phyloP scores from a whole-genome alignment of 1,139 yeast genomes.

The Candida glucosophila region DNA sequence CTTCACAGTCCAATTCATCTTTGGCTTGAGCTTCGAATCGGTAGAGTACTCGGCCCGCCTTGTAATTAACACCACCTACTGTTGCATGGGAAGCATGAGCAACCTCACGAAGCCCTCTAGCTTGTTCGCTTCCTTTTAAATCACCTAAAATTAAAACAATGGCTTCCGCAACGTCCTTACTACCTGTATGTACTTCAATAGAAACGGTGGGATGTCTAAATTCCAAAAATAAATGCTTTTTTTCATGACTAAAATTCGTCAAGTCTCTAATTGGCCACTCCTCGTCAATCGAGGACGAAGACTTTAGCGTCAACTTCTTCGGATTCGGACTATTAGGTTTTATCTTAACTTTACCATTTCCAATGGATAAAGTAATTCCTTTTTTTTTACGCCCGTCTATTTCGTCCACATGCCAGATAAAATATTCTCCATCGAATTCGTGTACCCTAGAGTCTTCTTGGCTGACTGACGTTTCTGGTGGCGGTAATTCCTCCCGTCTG shows the following conservation, averaged over 20 bases:
- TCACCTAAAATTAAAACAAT: constrained; percentile 75
- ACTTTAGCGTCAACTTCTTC: constrained; percentile 47
- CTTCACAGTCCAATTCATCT: constrained; percentile 73
- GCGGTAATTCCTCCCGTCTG: no score
- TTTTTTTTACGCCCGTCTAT: constrained; percentile 80
- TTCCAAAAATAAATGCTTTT: constrained; percentile 88
- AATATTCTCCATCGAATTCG: constrained; percentile 44
- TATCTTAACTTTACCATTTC: constrained; percentile 34
- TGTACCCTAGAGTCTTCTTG: constrained; percentile 16
- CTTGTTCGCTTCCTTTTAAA: constrained; percentile 74
- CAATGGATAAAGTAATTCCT: constrained; percentile 32
- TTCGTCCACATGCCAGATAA: constrained; percentile 84
- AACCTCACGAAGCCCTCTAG: constrained; percentile 78
- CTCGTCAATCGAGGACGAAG: constrained; percentile 37
- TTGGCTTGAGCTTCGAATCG: constrained; percentile 85
- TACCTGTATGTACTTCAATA: constrained; percentile 80
- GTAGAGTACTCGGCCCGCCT: constrained; percentile 64
- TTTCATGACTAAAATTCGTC: constrained; percentile 68
- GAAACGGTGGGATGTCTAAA: constrained; percentile 74
- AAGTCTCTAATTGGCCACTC: constrained; percentile 76
- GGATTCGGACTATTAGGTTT: constrained; percentile 30
- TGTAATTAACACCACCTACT: constrained; percentile 37
- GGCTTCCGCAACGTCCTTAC: constrained; percentile 81
- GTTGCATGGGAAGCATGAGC: constrained; percentile 61
- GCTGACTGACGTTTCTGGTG: constrained; percentile 12